Conservation (phyloP, 352 stramenopile genomes). For the Salisapilia sapeloensis region DNA sequence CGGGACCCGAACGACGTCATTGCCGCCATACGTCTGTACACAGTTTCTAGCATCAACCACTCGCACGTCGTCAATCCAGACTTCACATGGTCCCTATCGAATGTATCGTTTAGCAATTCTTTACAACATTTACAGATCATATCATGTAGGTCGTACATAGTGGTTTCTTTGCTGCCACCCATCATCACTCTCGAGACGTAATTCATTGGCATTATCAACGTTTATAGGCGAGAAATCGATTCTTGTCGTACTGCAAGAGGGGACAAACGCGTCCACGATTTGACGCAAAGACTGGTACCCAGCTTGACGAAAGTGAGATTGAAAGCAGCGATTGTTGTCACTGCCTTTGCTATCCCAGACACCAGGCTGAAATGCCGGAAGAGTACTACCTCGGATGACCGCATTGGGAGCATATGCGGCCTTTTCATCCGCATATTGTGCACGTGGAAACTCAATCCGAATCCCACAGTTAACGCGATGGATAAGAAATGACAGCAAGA, state of each 20-base stretch:
- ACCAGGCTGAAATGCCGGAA: no score
- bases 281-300: conserved; percentile 7
- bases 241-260: conserved; percentile 6
- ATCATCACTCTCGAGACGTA: conserved; percentile 11
- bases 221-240: conserved; percentile 5
- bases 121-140: not conserved
- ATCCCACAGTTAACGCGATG: no score
- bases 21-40: conserved; percentile 8
- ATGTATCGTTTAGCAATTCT: not conserved
- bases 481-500: no score
- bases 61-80: conserved; percentile 16
- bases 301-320: conserved; percentile 9
- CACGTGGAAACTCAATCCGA: no score
- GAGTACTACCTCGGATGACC: no score
- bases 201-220: conserved; percentile 3
- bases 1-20: conserved; percentile 11
- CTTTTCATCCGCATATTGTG: no score
- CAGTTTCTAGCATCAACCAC: conserved; percentile 18
- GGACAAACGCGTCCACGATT: conserved; percentile 12
- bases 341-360: no score
- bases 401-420: no score
- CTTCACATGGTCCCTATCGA: conserved; percentile 27
- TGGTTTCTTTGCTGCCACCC: conserved; percentile 13
- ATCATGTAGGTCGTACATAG: conserved; percentile 14
- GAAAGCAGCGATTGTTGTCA: no score